Evolutionary conservation across 108 stramenopile genomes (phyloP).

Genomic region (Fragilaria crotonensis): DNA sequence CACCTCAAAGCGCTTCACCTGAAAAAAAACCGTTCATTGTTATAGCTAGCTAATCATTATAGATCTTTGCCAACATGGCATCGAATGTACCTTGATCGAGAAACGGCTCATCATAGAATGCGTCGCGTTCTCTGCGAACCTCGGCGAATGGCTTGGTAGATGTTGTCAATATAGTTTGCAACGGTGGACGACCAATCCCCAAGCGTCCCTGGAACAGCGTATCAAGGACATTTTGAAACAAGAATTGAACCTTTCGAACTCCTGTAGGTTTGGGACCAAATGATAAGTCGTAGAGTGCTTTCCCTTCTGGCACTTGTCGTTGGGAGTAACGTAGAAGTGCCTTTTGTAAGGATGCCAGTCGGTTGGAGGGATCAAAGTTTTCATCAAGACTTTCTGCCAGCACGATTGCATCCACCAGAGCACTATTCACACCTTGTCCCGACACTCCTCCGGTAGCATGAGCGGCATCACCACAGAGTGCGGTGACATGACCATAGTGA

Average conservation of each 20-base stretch:
- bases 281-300: slow-evolving; percentile 65
- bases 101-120: slow-evolving; percentile 39
- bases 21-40: too few species aligned
- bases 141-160: slow-evolving; percentile 42
- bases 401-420: slow-evolving; percentile 49
- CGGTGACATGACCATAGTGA: slow-evolving; percentile 28
- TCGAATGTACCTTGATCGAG: slow-evolving; percentile 32
- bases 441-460: slow-evolving; percentile 77
- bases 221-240: slow-evolving; percentile 31
- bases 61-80: neutral
- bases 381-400: slow-evolving; percentile 40
- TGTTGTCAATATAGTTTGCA: slow-evolving; percentile 58
- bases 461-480: slow-evolving; percentile 66
- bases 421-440: slow-evolving; percentile 70
- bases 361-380: neutral
- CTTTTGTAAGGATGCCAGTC: slow-evolving; percentile 2
- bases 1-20: too few species aligned
- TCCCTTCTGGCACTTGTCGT: slow-evolving; percentile 61
- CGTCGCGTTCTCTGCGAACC: slow-evolving; percentile 43
- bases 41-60: too few species aligned
- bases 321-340: slow-evolving; percentile 47
- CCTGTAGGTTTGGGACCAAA: slow-evolving; percentile 43
- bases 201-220: slow-evolving; percentile 51
- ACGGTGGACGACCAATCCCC: slow-evolving; percentile 53
- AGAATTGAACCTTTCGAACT: slow-evolving; percentile 14